Percentiles rank a stretch among this genome's conserved stretches.
phyloP scores from a whole-genome alignment of 768 basidiomycete genomes.

The Daedaleopsis nitida region DNA sequence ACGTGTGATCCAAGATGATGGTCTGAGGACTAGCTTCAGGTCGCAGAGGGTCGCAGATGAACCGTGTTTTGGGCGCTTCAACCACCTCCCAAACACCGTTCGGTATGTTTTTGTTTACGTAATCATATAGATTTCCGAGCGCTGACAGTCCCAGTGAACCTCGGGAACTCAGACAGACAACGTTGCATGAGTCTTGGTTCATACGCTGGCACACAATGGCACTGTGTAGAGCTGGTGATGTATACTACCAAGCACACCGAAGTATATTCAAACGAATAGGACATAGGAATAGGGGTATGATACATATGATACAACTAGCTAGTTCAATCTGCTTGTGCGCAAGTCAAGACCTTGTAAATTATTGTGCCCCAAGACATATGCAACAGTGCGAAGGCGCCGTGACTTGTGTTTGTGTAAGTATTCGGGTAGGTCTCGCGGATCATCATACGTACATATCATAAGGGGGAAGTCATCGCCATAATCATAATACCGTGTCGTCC shows the following conservation, averaged over 20 bases:
- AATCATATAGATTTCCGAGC: not conserved
- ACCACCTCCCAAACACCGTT: not conserved
- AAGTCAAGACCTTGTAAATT: conserved; percentile 10
- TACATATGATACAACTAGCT: conserved; percentile 20
- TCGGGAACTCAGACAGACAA: too few species aligned
- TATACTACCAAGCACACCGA: not conserved
- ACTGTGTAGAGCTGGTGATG: not conserved
- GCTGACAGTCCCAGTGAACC: not conserved
- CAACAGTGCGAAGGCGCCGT: conserved; percentile 3
- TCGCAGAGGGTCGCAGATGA: too few species aligned
- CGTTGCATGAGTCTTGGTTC: too few species aligned
- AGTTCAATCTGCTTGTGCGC: not conserved
- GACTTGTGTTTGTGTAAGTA: not conserved
- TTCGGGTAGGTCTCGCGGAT: conserved; percentile 15
- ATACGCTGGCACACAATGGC: not conserved
- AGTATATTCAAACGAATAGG: not conserved
- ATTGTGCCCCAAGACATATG: not conserved
- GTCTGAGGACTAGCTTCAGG: not conserved
- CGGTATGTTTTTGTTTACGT: not conserved
- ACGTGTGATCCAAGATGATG: not conserved
- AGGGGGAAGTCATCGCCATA: conserved; percentile 13
- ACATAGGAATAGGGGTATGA: conserved; percentile 6
- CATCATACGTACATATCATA: conserved; percentile 15
- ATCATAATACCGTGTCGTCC: conserved; percentile 5
- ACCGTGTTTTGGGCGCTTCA: not conserved